phyloP scores from a whole-genome alignment of 768 basidiomycete genomes.

The Boletus rubescentipes region DNA sequence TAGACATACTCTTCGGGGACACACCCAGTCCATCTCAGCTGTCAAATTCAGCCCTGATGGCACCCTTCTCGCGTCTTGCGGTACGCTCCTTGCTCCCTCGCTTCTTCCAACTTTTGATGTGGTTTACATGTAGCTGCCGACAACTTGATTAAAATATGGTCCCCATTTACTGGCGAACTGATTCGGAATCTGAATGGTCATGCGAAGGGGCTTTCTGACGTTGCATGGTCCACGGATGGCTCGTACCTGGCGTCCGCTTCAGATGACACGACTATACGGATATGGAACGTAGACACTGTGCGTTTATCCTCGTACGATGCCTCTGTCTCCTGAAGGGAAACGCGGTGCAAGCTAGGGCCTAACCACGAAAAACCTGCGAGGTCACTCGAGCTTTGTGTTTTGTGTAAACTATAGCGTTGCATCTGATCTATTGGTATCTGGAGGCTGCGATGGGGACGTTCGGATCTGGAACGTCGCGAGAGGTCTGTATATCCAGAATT shows the following conservation, averaged over 20 bases:
- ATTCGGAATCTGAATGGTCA: conserved; percentile 75
- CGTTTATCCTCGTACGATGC: conserved; percentile 28
- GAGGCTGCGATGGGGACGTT: conserved; percentile 90
- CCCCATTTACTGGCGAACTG: conserved; percentile 74
- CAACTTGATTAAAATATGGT: conserved; percentile 79
- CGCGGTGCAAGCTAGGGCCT: conserved; percentile 48
- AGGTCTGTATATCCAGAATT: conserved; percentile 45
- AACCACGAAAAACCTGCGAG: conserved; percentile 68
- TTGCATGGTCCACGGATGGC: conserved; percentile 87
- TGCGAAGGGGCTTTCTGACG: conserved; percentile 81
- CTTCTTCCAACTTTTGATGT: not conserved
- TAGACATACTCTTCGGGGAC: conserved; percentile 67
- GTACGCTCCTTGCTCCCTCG: conserved; percentile 45
- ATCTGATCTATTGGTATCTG: conserved; percentile 87
- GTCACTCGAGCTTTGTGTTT: conserved; percentile 87
- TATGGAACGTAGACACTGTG: conserved; percentile 86
- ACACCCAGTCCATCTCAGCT: conserved; percentile 81
- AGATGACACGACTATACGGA: conserved; percentile 85
- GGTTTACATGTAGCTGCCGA: conserved; percentile 62
- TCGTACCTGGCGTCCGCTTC: conserved; percentile 85
- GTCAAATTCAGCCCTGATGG: conserved; percentile 94
- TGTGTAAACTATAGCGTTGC: conserved; percentile 89
- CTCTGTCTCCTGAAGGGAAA: not conserved
- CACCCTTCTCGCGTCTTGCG: conserved; percentile 78
- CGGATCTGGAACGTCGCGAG: conserved; percentile 87